A percentile compares a stretch with the other conserved stretches of the same genome.
phyloP scores from a whole-genome alignment of 495 filamentous ascomycete genomes.

The Aspergillus biplanus region DNA sequence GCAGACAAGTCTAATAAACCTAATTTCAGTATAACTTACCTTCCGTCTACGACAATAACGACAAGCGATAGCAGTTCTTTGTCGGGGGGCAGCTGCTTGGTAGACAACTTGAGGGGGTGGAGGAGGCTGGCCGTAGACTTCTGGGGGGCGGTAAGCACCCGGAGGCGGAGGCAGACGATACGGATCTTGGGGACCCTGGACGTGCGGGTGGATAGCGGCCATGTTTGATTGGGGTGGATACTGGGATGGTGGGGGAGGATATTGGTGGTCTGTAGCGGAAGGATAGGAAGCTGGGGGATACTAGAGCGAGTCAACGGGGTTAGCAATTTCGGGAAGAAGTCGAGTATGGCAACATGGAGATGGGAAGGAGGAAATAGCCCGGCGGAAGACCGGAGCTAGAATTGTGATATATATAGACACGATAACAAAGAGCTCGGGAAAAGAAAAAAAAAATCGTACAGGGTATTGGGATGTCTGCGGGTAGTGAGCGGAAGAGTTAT shows the following conservation, averaged over 20 bases:
- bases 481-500: constrained; percentile 39
- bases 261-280: constrained; percentile 41
- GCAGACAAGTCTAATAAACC: neutral
- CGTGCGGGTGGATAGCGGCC: constrained; percentile 44
- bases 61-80: constrained; percentile 84
- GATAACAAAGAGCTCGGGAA: constrained; percentile 19
- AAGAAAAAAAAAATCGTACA: constrained; percentile 35
- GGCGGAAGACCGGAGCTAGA: constrained; percentile 2
- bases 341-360: constrained; percentile 13
- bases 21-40: constrained; percentile 49
- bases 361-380: constrained; percentile 4
- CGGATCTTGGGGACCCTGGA: constrained; percentile 40
- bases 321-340: constrained; percentile 10
- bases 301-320: constrained; percentile 19
- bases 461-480: constrained; percentile 44
- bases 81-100: constrained; percentile 71
- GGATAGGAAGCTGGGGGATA: constrained; percentile 48
- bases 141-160: constrained; percentile 44
- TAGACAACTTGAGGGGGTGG: constrained; percentile 55
- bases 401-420: constrained; percentile 14
- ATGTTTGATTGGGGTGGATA: constrained; percentile 46
- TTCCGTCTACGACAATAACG: constrained; percentile 81
- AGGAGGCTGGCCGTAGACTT: constrained; percentile 50
- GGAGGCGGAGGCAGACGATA: constrained; percentile 49
- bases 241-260: constrained; percentile 36